Conservation (phyloP, 768 basidiomycete genomes). For the Russula ochroleuca region DNA sequence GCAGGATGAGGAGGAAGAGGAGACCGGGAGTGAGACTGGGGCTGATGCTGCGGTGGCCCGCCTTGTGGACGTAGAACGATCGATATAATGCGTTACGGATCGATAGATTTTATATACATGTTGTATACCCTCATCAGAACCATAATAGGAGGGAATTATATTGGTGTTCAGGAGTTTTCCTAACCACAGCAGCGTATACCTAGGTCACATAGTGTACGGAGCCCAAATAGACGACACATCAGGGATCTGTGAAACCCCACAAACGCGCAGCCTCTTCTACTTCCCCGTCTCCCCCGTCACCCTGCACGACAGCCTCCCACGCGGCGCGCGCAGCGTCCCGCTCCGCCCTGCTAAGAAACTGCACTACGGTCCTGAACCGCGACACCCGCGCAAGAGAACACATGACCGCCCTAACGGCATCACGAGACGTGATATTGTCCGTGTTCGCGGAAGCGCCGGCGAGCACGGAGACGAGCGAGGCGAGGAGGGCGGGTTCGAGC, state of each 20-base stretch:
- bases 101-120: neutral
- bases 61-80: neutral
- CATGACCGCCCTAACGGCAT: constrained; percentile 42
- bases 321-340: constrained; percentile 45
- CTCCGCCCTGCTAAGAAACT: constrained; percentile 60
- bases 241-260: constrained; percentile 14
- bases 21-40: neutral
- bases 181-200: neutral
- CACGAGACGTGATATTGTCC: neutral
- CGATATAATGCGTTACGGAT: neutral
- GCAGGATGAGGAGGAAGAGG: neutral
- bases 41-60: neutral
- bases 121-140: neutral
- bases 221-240: neutral
- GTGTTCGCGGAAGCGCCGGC: constrained; percentile 22
- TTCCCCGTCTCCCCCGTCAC: neutral
- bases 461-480: constrained; percentile 54
- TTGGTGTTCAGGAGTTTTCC: neutral
- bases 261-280: constrained; percentile 1
- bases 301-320: constrained; percentile 12
- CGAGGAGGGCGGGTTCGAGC: constrained; percentile 60
- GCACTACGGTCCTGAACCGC: constrained; percentile 57
- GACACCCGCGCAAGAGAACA: constrained; percentile 49
- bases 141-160: neutral
- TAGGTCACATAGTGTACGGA: neutral